Conservation (phyloP, 1,139 yeast genomes). For the Protomyces macrosporus region DNA sequence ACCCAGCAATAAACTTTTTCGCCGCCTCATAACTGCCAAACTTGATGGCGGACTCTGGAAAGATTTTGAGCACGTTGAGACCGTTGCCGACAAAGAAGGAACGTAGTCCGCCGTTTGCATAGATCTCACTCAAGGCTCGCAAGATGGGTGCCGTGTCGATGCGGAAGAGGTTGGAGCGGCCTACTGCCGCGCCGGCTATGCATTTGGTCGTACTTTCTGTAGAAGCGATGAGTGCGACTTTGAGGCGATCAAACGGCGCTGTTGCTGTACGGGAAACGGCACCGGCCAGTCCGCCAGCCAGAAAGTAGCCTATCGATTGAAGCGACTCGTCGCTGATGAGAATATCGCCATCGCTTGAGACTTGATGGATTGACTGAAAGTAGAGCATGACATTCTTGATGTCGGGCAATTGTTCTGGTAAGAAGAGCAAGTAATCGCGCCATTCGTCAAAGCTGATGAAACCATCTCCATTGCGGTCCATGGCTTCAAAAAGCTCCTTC, state of each 20-base stretch:
- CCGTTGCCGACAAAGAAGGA: conserved; percentile 96
- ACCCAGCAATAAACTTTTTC: conserved; percentile 63
- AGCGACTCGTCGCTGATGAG: conserved; percentile 71
- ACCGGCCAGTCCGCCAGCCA: conserved; percentile 94
- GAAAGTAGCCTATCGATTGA: conserved; percentile 80
- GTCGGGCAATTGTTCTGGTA: conserved; percentile 56
- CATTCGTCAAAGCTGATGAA: conserved; percentile 79
- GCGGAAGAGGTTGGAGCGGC: conserved; percentile 42
- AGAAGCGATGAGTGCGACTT: conserved; percentile 87
- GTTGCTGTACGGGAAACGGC: conserved; percentile 96
- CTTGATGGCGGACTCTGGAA: conserved; percentile 96
- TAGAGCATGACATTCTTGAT: conserved; percentile 76
- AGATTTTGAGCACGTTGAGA: conserved; percentile 82
- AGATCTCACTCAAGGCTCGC: conserved; percentile 78
- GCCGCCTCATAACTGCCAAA: conserved; percentile 92
- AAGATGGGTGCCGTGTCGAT: conserved; percentile 42
- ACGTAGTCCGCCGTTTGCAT: conserved; percentile 80
- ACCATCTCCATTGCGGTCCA: conserved; percentile 61
- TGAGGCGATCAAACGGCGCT: conserved; percentile 92
- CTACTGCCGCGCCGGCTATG: conserved; percentile 29
- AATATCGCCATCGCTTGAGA: conserved; percentile 87
- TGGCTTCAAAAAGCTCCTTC: conserved; percentile 49
- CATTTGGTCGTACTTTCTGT: conserved; percentile 48
- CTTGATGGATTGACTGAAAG: conserved; percentile 73
- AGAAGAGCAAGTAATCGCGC: conserved; percentile 70